These are phyloP conservation scores for Cichorium intybus DNA, from an alignment of 140 eudicot species.

Conservation along the genomic window DNA sequence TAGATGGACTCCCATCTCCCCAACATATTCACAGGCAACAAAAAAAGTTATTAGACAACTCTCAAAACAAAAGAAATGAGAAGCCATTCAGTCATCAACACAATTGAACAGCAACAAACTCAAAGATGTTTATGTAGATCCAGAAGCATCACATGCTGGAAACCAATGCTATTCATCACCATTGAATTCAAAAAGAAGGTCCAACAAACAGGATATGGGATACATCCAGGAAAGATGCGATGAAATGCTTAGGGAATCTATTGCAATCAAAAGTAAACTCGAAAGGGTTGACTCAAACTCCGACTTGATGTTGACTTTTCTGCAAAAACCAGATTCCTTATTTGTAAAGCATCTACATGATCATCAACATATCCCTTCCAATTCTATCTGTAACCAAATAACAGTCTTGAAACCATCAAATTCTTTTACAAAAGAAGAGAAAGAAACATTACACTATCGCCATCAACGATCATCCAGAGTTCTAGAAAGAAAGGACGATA, in stretches of 20 bases:
- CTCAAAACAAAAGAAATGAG: conserved; percentile 30
- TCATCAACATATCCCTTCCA: conserved; percentile 34
- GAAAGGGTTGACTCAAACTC: conserved; percentile 55
- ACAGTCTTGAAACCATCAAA: conserved; percentile 53
- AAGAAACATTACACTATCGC: conserved; percentile 30
- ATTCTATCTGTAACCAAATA: conserved; percentile 45
- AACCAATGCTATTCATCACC: conserved; percentile 37
- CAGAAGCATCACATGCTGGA: conserved; percentile 52
- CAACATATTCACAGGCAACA: conserved; percentile 46
- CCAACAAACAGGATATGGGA: conserved; percentile 47
- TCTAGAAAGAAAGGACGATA: conserved; percentile 31
- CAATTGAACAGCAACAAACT: conserved; percentile 46
- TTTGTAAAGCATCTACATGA: conserved; percentile 48
- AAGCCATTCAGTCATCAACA: conserved; percentile 24
- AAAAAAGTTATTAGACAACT: conserved; percentile 33
- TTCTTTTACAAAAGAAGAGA: conserved; percentile 40
- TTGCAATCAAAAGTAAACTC: conserved; percentile 46
- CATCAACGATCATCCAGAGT: conserved; percentile 28
- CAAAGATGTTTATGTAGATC: conserved; percentile 88
- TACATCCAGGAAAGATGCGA: conserved; percentile 39
- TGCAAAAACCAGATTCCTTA: conserved; percentile 52
- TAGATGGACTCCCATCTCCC: conserved; percentile 70
- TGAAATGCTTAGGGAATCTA: conserved; percentile 38
- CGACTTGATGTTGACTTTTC: conserved; percentile 57
- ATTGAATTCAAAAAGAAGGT: conserved; percentile 31